A percentile compares a stretch with the other conserved stretches of the same genome.
These are phyloP conservation scores for Volvox africanus DNA, from an alignment of 139 green algal species.

Conservation along the genomic window DNA sequence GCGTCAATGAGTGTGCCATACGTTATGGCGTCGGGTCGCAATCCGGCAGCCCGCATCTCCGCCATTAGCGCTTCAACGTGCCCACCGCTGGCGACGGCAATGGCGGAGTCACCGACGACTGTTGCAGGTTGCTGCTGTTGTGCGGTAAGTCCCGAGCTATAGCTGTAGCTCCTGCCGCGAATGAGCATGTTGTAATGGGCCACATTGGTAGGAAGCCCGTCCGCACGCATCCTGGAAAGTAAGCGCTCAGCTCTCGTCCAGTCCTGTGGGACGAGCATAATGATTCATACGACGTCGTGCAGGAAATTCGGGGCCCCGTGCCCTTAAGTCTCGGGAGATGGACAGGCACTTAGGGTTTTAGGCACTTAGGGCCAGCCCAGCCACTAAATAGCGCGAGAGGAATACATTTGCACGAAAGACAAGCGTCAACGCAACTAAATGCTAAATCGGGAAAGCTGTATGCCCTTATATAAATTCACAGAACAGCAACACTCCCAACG, in stretches of 20 bases:
- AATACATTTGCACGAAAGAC: too few species aligned
- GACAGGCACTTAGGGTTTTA: too few species aligned
- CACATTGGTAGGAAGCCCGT: not conserved
- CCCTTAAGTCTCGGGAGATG: too few species aligned
- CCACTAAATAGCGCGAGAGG: too few species aligned
- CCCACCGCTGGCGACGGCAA: not conserved
- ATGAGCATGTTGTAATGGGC: constrained; percentile 54
- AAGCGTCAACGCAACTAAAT: too few species aligned
- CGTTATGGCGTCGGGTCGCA: constrained; percentile 44
- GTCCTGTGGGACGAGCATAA: constrained; percentile 23
- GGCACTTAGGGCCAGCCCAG: too few species aligned
- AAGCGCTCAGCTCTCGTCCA: constrained; percentile 37
- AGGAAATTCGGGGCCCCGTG: too few species aligned
- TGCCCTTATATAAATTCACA: too few species aligned
- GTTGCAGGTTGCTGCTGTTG: not conserved
- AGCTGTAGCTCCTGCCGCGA: constrained; percentile 15
- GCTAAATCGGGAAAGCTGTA: too few species aligned
- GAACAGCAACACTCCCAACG: too few species aligned
- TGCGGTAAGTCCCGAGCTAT: not conserved
- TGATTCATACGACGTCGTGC: too few species aligned
- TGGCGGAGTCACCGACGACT: not conserved
- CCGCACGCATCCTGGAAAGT: constrained; percentile 2
- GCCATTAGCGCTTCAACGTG: constrained; percentile 28
- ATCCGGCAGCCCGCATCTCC: constrained; percentile 24
- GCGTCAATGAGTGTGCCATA: constrained; percentile 70